A percentile compares a stretch with the other conserved stretches of the same genome.
Conservation (phyloP, 257 asterid species). For the Scutellaria galericulata region DNA sequence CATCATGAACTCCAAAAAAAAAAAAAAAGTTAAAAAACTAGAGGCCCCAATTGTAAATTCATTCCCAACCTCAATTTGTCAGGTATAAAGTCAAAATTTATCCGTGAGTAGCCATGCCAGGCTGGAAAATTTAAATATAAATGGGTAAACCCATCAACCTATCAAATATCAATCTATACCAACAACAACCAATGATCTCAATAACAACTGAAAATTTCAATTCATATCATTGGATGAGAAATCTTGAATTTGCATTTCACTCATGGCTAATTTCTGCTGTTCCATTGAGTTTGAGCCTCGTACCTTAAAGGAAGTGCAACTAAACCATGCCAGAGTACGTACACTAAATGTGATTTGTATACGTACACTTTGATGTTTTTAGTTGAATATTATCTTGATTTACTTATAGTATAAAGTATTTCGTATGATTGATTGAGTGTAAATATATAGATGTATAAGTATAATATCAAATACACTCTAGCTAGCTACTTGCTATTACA, state of each 20-base stretch:
- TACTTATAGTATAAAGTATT: background rate
- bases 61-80: slow-evolving; percentile 42
- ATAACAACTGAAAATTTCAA: background rate
- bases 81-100: slow-evolving; percentile 20
- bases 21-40: background rate
- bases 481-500: background rate
- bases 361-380: background rate
- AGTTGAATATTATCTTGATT: background rate
- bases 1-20: background rate
- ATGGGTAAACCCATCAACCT: background rate
- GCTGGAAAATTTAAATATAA: background rate
- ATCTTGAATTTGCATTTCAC: slow-evolving; percentile 23
- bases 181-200: background rate
- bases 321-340: slow-evolving; percentile 60
- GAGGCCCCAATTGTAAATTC: slow-evolving; percentile 31
- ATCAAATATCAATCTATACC: background rate
- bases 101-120: slow-evolving; percentile 51
- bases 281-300: slow-evolving; percentile 79
- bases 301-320: slow-evolving; percentile 65
- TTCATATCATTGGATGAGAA: slow-evolving; percentile 22
- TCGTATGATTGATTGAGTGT: no score
- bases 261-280: slow-evolving; percentile 75
- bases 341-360: background rate
- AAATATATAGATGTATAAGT: no score
- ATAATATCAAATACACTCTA: no score